phyloP scores from a whole-genome alignment of 108 stramenopile species.

The Conticribra guillardii region DNA sequence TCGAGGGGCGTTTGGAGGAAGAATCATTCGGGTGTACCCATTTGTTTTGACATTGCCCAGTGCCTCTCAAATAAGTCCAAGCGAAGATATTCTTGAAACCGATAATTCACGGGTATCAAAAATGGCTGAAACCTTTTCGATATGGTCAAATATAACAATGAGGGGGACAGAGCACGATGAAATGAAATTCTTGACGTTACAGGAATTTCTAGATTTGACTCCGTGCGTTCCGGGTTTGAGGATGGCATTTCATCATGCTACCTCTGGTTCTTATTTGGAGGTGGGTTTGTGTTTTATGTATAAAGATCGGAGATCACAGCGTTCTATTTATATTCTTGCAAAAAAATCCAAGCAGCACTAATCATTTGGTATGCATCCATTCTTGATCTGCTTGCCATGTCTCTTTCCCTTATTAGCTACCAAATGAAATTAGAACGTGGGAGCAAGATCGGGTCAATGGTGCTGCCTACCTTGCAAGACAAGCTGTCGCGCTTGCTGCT shows the following conservation, averaged over 20 bases:
- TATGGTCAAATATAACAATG: slow-evolving; percentile 27
- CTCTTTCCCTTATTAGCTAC: slow-evolving; percentile 5
- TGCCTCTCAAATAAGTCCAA: too few relatives aligned
- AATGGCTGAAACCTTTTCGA: too few relatives aligned
- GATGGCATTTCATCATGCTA: slow-evolving; percentile 66
- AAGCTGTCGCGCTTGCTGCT: slow-evolving; percentile 44
- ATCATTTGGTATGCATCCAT: too few relatives aligned
- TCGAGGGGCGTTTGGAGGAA: slow-evolving; percentile 26
- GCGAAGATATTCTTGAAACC: too few relatives aligned
- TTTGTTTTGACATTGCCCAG: slow-evolving; percentile 42
- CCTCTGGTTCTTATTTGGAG: slow-evolving; percentile 38
- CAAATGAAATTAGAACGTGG: slow-evolving; percentile 40
- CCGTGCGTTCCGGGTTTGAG: slow-evolving; percentile 51
- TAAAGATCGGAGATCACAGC: not conserved
- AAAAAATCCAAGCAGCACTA: too few relatives aligned
- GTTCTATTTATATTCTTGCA: not conserved
- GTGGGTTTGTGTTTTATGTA: not conserved
- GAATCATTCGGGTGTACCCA: slow-evolving; percentile 61
- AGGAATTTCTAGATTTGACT: slow-evolving; percentile 37
- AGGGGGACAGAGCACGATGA: slow-evolving; percentile 61
- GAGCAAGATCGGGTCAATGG: slow-evolving; percentile 52
- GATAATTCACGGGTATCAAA: too few relatives aligned
- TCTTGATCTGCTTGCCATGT: too few relatives aligned
- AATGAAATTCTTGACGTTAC: slow-evolving; percentile 44
- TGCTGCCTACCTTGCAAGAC: slow-evolving; percentile 46